These are phyloP conservation scores for Rutstroemia sp. DNA, from an alignment of 2,329 filamentous ascomycete genomes.

Conservation along the genomic window DNA sequence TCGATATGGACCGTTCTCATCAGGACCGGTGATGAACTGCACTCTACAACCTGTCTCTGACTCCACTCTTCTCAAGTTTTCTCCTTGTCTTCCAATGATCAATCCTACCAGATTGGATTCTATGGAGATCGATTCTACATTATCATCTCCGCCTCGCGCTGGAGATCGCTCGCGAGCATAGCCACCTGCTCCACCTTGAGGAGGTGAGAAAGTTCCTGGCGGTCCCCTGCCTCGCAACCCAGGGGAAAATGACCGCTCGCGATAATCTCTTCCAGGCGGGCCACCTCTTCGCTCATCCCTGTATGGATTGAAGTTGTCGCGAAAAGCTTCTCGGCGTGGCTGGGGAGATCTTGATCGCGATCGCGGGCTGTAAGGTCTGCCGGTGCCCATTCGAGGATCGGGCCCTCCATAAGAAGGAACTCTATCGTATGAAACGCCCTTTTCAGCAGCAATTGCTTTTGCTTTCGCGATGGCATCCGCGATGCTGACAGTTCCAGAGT, in stretches of 20 bases:
- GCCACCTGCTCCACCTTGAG: slow-evolving; percentile 41
- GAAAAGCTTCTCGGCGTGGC: slow-evolving; percentile 62
- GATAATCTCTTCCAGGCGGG: slow-evolving; percentile 45
- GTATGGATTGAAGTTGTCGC: slow-evolving; percentile 74
- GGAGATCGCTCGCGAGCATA: slow-evolving; percentile 50
- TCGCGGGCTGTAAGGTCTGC: slow-evolving; percentile 54
- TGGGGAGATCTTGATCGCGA: slow-evolving; percentile 68
- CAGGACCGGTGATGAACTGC: slow-evolving; percentile 75
- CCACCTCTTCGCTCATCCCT: slow-evolving; percentile 72
- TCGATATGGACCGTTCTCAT: slow-evolving; percentile 63
- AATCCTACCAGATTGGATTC: slow-evolving; percentile 81
- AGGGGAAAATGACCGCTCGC: slow-evolving; percentile 68
- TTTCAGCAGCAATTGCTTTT: slow-evolving; percentile 72
- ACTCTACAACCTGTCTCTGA: slow-evolving; percentile 75
- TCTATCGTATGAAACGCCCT: slow-evolving; percentile 61
- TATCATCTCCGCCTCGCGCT: slow-evolving; percentile 46
- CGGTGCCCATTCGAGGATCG: slow-evolving; percentile 39
- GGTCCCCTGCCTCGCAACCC: slow-evolving; percentile 45
- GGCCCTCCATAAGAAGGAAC: slow-evolving; percentile 34
- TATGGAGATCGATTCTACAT: slow-evolving; percentile 75
- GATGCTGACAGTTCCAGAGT: slow-evolving; percentile 75
- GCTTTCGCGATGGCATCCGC: slow-evolving; percentile 80
- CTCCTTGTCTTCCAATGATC: slow-evolving; percentile 84
- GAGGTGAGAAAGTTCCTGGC: slow-evolving; percentile 51
- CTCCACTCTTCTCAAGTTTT: slow-evolving; percentile 82